Evolutionary conservation across 1,284 basidiomycete species (phyloP).

Genomic region (Tylopilus sp.): DNA sequence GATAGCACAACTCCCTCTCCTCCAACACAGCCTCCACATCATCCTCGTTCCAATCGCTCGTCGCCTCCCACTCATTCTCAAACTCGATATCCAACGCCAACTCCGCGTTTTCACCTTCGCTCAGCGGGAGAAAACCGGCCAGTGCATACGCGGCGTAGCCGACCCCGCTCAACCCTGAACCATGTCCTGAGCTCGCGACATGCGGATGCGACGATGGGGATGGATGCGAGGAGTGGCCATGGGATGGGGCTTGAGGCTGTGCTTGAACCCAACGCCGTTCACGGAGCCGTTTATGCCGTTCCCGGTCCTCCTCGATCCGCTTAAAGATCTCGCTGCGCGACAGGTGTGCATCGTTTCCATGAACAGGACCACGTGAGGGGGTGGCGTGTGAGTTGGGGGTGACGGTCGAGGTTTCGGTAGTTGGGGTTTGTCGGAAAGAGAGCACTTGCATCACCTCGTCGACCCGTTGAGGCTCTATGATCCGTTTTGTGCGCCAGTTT

Average conservation of each 20-base stretch:
- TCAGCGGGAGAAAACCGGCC: conserved; percentile 29
- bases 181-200: neutral
- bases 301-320: conserved; percentile 92
- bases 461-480: conserved; percentile 70
- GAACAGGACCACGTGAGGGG: conserved; percentile 1
- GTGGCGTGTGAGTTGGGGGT: conserved; percentile 6
- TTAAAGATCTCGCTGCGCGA: conserved; percentile 64
- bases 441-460: conserved; percentile 60
- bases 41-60: conserved; percentile 85
- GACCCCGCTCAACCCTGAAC: neutral
- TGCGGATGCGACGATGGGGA: neutral
- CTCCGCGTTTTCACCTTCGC: conserved; percentile 22
- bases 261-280: conserved; percentile 93
- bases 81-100: conserved; percentile 48
- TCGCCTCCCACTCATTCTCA: conserved; percentile 89
- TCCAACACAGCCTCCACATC: conserved; percentile 73
- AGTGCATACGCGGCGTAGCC: conserved; percentile 12
- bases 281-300: conserved; percentile 88
- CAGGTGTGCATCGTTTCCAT: conserved; percentile 34
- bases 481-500: conserved; percentile 80
- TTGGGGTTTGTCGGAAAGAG: conserved; percentile 42
- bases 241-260: conserved; percentile 16
- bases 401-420: conserved; percentile 24
- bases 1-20: conserved; percentile 66
- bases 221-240: conserved; percentile 3